A percentile compares a stretch with the other conserved stretches of the same genome.
Evolutionary conservation across 805 yeast species (phyloP).

Genomic region (Saturnispora halmiae): DNA sequence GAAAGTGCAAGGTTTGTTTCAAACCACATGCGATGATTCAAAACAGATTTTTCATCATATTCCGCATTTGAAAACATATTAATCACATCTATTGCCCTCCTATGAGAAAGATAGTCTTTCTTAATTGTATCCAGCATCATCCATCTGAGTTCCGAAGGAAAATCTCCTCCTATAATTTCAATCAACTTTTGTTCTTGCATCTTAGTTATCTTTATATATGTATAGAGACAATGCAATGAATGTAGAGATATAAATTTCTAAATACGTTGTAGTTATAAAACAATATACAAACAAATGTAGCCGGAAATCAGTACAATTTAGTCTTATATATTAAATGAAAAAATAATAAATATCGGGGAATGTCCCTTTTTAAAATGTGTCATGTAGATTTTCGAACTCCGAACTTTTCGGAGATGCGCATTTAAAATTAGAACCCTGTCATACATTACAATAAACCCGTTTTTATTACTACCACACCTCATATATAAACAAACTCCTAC

Average conservation of each 20-base stretch:
- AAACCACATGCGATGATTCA: constrained; percentile 3
- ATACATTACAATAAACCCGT: no score
- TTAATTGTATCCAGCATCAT: neutral
- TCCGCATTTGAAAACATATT: neutral
- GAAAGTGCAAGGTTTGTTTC: neutral
- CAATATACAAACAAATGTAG: no score
- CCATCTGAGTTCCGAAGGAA: neutral
- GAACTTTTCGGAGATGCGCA: neutral
- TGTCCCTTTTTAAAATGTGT: neutral
- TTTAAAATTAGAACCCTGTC: no score
- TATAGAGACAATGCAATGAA: no score
- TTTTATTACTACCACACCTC: no score
- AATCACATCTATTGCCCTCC: constrained; percentile 5
- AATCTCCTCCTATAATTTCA: neutral
- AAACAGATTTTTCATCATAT: neutral
- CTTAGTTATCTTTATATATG: no score
- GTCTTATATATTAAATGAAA: no score
- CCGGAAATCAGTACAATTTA: no score
- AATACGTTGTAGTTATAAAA: no score
- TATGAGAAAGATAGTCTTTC: neutral
- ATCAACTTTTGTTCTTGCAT: neutral
- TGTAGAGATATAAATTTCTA: no score
- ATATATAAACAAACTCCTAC: no score
- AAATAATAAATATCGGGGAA: no score
- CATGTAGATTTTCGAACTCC: neutral